Evolutionary conservation across 495 filamentous ascomycete species (phyloP).

Genomic region (Lentithecium fluviatile): DNA sequence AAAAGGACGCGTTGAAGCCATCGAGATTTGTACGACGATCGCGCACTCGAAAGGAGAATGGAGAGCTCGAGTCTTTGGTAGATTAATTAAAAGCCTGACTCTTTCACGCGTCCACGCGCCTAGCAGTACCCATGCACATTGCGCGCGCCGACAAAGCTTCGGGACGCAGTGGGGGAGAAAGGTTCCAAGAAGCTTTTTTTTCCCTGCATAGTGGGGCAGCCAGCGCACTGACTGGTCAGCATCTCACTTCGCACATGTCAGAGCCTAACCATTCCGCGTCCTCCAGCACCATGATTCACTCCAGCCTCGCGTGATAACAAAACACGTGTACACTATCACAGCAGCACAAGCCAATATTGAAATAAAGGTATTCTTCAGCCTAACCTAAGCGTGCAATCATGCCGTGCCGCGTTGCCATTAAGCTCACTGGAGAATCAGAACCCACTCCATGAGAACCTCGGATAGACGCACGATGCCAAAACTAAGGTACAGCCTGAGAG

Average conservation of each 20-base stretch:
- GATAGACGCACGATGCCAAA: conserved; percentile 1
- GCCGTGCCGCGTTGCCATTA: conserved; percentile 1
- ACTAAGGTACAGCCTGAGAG: neutral
- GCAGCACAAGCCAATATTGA: neutral
- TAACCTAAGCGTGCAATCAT: conserved; percentile 15
- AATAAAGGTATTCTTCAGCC: conserved; percentile 7
- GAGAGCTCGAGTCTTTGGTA: no score
- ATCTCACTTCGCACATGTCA: no score
- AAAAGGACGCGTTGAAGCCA: neutral
- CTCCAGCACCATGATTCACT: neutral
- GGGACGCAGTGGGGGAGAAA: no score
- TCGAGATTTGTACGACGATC: neutral
- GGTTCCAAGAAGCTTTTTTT: no score
- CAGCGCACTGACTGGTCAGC: no score
- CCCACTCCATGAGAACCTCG: neutral
- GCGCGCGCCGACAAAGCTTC: no score
- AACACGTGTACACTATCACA: neutral
- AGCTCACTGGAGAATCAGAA: conserved; percentile 2
- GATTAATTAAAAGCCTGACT: no score
- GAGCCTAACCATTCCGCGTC: neutral
- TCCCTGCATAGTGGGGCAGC: no score
- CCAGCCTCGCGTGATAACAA: neutral
- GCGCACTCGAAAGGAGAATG: no score
- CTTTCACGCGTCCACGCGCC: no score
- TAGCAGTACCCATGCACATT: no score